Evolutionary conservation across 306 rosid genomes (phyloP).

Genomic region (Argentina anserina): DNA sequence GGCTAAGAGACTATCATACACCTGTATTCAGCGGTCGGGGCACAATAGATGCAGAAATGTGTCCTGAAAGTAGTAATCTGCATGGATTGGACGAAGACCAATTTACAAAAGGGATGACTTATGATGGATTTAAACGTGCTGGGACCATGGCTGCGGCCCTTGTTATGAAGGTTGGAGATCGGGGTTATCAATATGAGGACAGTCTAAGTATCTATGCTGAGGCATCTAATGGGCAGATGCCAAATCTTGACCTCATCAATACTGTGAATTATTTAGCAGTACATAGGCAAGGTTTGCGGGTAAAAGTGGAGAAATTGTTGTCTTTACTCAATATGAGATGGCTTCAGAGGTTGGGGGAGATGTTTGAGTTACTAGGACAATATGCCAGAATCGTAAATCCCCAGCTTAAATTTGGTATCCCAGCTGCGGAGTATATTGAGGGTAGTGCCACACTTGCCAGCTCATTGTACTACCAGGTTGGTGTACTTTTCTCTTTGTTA

Average conservation of each 20-base stretch:
- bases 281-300: conserved; percentile 76
- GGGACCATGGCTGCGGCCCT: conserved; percentile 97
- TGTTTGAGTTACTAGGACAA: conserved; percentile 63
- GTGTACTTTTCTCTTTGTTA: conserved; percentile 11
- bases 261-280: conserved; percentile 77
- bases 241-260: conserved; percentile 93
- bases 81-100: conserved; percentile 37
- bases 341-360: conserved; percentile 70
- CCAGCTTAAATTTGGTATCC: conserved; percentile 82
- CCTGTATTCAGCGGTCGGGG: conserved; percentile 48
- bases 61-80: conserved; percentile 33
- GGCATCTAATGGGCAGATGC: conserved; percentile 96
- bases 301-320: conserved; percentile 67
- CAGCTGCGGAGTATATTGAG: conserved; percentile 79
- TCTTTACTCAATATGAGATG: conserved; percentile 57
- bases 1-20: conserved; percentile 86
- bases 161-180: conserved; percentile 72
- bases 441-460: conserved; percentile 93
- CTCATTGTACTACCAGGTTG: conserved; percentile 84
- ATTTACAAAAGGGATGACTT: conserved; percentile 32
- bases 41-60: conserved; percentile 41
- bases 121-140: conserved; percentile 73
- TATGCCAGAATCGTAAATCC: conserved; percentile 59
- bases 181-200: conserved; percentile 56
- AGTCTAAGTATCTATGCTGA: conserved; percentile 77